A percentile compares a stretch with the other conserved stretches of the same genome.
These are phyloP conservation scores for Thielaviopsis musarum DNA, from an alignment of 2,329 filamentous ascomycete species.

Conservation along the genomic window DNA sequence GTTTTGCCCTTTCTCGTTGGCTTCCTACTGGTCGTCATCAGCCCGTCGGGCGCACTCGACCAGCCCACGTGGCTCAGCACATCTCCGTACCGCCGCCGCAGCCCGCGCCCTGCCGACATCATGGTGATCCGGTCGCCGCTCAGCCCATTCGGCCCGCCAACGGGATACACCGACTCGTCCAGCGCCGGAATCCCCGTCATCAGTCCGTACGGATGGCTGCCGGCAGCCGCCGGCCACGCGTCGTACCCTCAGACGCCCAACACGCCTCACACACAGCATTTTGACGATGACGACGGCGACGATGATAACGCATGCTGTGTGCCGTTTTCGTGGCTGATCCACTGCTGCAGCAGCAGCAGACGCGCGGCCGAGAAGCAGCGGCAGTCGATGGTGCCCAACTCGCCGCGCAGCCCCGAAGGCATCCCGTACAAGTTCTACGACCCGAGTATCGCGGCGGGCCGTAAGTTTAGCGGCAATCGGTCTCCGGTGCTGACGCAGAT, in stretches of 20 bases:
- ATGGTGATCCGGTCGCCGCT: slow-evolving; percentile 1
- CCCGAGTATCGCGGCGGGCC: neutral
- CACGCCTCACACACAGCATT: neutral
- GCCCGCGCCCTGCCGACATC: slow-evolving; percentile 2
- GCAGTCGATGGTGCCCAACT: slow-evolving; percentile 11
- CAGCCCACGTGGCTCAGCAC: slow-evolving; percentile 25
- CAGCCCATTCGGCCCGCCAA: neutral
- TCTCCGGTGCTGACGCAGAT: neutral
- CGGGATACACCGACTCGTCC: neutral
- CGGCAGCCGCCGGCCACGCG: too few species aligned
- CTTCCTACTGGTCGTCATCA: slow-evolving; percentile 21
- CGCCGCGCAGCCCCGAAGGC: slow-evolving; percentile 3
- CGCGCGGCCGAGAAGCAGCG: slow-evolving; percentile 9
- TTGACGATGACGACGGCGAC: neutral
- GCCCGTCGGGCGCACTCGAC: slow-evolving; percentile 25
- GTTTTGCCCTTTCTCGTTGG: slow-evolving; percentile 23
- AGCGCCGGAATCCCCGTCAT: neutral
- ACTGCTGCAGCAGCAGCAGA: neutral
- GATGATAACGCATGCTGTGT: neutral
- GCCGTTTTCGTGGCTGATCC: neutral
- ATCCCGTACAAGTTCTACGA: slow-evolving; percentile 10
- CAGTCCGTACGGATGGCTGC: neutral
- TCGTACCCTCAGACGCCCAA: neutral
- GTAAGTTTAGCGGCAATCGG: neutral
- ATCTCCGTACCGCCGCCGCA: slow-evolving; percentile 14